A percentile compares a stretch with the other conserved stretches of the same genome.
These are phyloP conservation scores for Erythrobasidium yunnanense DNA, from an alignment of 768 basidiomycete species.

Conservation along the genomic window DNA sequence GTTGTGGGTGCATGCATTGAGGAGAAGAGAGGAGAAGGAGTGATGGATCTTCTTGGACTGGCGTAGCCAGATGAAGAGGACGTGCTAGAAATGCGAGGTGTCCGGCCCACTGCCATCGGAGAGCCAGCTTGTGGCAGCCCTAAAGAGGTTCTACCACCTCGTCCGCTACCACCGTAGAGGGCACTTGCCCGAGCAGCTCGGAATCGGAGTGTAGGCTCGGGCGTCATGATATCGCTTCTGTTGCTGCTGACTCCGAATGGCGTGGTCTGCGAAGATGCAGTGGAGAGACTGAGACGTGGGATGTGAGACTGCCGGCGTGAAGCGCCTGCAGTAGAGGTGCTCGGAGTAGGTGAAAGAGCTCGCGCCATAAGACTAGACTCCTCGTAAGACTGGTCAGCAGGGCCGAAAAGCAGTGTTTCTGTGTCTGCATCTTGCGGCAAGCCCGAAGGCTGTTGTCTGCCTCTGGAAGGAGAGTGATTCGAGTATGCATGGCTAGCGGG, in stretches of 20 bases:
- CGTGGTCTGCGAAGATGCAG: background rate
- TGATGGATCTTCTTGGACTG: background rate
- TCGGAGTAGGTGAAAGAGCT: slow-evolving; percentile 19
- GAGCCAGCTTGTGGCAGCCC: background rate
- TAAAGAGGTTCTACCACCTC: background rate
- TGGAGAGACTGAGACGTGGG: background rate
- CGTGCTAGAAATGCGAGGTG: background rate
- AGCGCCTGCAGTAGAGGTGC: background rate
- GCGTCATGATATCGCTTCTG: slow-evolving; percentile 15
- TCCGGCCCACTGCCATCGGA: background rate
- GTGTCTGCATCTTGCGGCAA: background rate
- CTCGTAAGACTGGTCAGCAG: background rate
- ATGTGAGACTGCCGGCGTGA: slow-evolving; percentile 19
- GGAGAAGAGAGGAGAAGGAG: background rate
- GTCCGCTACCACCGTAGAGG: background rate
- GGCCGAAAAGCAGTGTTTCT: slow-evolving; percentile 9
- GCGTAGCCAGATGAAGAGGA: background rate
- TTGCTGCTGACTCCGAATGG: background rate
- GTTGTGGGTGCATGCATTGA: too few relatives aligned
- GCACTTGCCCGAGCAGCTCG: slow-evolving; percentile 16
- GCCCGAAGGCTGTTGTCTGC: background rate
- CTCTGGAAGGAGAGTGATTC: background rate
- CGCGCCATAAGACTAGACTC: background rate
- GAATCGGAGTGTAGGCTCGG: slow-evolving; percentile 8
- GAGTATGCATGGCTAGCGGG: background rate